Evolutionary conservation across 768 basidiomycete genomes (phyloP).

Genomic region (Sarcomyxa edulis): DNA sequence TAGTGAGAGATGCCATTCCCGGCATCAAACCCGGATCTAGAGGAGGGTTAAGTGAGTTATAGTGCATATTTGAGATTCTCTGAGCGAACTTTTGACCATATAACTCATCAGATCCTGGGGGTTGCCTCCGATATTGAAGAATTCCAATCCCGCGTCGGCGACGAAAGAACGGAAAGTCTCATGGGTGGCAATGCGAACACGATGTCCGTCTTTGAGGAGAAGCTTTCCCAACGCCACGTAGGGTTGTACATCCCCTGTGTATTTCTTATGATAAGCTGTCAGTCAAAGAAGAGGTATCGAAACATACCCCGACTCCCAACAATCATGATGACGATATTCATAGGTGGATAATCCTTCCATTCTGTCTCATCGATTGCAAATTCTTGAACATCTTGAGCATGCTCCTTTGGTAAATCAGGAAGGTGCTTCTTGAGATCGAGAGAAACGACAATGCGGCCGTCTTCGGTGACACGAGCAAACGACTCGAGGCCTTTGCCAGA

Average conservation of each 20-base stretch:
- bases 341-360: constrained; percentile 30
- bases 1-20: constrained; percentile 48
- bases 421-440: constrained; percentile 43
- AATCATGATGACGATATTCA: constrained; percentile 64
- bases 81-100: constrained; percentile 59
- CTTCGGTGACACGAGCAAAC: constrained; percentile 31
- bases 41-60: no score
- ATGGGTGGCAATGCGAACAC: constrained; percentile 59
- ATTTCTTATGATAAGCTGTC: background rate
- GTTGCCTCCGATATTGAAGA: constrained; percentile 57
- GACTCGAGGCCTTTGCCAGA: constrained; percentile 38
- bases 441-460: constrained; percentile 42
- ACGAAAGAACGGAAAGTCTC: constrained; percentile 55
- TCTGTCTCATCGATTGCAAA: constrained; percentile 37
- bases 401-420: constrained; percentile 44
- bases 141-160: constrained; percentile 44
- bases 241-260: constrained; percentile 60
- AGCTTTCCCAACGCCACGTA: constrained; percentile 52
- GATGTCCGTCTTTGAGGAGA: constrained; percentile 45
- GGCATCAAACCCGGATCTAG: constrained; percentile 65
- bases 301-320: constrained; percentile 56
- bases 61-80: no score
- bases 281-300: background rate
- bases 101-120: constrained; percentile 66
- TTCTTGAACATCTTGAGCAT: constrained; percentile 41